A percentile compares a stretch with the other conserved stretches of the same genome.
Evolutionary conservation across 805 yeast species (phyloP).

Genomic region (Priceomyces fermenticarens): DNA sequence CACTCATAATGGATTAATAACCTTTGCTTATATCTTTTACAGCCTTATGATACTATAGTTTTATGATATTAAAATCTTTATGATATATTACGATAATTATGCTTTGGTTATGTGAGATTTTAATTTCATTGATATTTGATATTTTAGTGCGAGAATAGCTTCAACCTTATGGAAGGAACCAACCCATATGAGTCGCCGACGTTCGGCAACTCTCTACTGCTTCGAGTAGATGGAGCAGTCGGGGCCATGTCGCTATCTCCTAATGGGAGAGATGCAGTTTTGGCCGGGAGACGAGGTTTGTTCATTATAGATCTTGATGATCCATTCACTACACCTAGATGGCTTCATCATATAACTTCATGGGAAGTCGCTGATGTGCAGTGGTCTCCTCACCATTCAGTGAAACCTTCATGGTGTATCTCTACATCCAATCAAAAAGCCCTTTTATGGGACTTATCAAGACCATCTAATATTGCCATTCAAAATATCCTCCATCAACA

Average conservation of each 20-base stretch:
- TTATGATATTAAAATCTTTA: neutral
- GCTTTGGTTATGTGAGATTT: neutral
- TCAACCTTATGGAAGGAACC: conserved; percentile 1
- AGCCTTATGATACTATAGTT: neutral
- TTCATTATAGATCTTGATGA: conserved; percentile 91
- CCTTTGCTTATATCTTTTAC: neutral
- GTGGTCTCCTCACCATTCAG: conserved; percentile 86
- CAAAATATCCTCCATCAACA: conserved; percentile 88
- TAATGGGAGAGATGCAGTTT: conserved; percentile 86
- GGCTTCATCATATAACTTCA: conserved; percentile 86
- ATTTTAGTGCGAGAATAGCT: neutral
- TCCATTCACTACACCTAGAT: conserved; percentile 91
- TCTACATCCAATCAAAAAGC: conserved; percentile 96
- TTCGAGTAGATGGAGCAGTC: conserved; percentile 87
- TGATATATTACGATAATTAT: too few relatives aligned
- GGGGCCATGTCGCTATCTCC: conserved; percentile 90
- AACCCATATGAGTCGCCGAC: conserved; percentile 48
- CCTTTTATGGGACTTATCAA: conserved; percentile 84
- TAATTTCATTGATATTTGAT: neutral
- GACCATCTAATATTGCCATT: conserved; percentile 70
- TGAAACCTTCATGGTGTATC: conserved; percentile 86
- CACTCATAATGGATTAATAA: conserved; percentile 5
- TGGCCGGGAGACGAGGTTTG: conserved; percentile 81
- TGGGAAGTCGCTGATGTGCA: conserved; percentile 99
- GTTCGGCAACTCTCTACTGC: conserved; percentile 76